Conservation (phyloP, 345 rosid genomes). For the Schrenkiella parvula region DNA sequence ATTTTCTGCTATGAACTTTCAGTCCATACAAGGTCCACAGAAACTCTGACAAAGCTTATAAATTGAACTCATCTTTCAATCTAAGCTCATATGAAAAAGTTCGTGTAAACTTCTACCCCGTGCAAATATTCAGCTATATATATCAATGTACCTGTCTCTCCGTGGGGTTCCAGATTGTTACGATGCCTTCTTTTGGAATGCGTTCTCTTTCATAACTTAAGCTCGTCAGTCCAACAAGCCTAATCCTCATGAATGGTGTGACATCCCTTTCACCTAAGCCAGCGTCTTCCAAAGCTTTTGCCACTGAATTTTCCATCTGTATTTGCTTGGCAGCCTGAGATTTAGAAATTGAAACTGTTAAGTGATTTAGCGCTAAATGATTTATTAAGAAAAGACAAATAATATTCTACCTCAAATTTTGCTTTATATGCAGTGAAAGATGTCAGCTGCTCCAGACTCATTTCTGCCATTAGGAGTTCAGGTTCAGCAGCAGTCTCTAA, state of each 20-base stretch:
- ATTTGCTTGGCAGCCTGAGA: slow-evolving; percentile 60
- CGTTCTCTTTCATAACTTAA: slow-evolving; percentile 33
- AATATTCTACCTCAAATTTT: slow-evolving; percentile 63
- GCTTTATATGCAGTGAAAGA: slow-evolving; percentile 64
- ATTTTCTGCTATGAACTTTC: background rate
- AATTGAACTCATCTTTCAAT: background rate
- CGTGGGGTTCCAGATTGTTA: slow-evolving; percentile 94
- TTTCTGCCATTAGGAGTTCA: slow-evolving; percentile 90
- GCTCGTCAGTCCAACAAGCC: slow-evolving; percentile 69
- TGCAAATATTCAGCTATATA: background rate
- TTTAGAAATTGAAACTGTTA: slow-evolving; percentile 16
- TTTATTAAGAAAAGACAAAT: slow-evolving; percentile 1
- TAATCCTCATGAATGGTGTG: slow-evolving; percentile 78
- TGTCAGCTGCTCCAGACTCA: slow-evolving; percentile 78
- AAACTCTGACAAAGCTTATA: background rate
- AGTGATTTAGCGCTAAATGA: background rate
- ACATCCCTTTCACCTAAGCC: slow-evolving; percentile 76
- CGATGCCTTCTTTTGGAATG: slow-evolving; percentile 57
- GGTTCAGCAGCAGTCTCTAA: slow-evolving; percentile 90
- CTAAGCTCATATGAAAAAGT: background rate
- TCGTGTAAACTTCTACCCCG: slow-evolving; percentile 3
- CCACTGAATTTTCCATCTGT: slow-evolving; percentile 59
- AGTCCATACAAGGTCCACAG: background rate
- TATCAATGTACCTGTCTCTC: slow-evolving; percentile 62
- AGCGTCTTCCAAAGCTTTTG: slow-evolving; percentile 66